Percentiles rank a stretch among this genome's conserved stretches.
phyloP scores from a whole-genome alignment of 805 yeast species.

The Kodamaea jinghongensis region DNA sequence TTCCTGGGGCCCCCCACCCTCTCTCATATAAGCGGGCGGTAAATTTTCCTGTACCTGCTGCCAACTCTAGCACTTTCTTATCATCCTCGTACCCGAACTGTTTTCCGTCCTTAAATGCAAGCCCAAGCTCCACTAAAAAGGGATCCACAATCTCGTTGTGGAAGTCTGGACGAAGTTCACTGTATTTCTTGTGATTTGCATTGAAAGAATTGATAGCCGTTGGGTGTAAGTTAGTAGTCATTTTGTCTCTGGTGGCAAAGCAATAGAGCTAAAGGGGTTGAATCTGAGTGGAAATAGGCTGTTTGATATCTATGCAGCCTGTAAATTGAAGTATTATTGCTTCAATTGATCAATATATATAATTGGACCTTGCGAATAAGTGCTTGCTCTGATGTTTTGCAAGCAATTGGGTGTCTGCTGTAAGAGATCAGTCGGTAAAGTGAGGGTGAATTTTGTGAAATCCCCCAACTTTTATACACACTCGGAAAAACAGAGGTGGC shows the following conservation, averaged over 20 bases:
- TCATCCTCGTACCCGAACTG: slow-evolving; percentile 15
- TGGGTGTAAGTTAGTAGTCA: slow-evolving; percentile 20
- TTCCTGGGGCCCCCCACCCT: slow-evolving; percentile 28
- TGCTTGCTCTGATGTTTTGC: no score
- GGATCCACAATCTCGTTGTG: slow-evolving; percentile 37
- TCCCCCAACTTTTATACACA: no score
- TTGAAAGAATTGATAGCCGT: slow-evolving; percentile 50
- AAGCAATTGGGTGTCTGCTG: no score
- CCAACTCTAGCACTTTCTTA: slow-evolving; percentile 46
- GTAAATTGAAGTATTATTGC: no score
- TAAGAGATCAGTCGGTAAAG: no score
- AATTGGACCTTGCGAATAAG: no score
- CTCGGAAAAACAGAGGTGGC: no score
- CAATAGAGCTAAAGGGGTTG: no score
- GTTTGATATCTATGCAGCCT: no score
- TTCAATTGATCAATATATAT: no score
- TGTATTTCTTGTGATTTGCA: slow-evolving; percentile 51
- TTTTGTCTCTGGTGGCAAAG: neutral
- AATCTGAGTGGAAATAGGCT: no score
- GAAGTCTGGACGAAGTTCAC: slow-evolving; percentile 52
- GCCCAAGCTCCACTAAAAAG: slow-evolving; percentile 38
- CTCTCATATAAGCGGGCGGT: slow-evolving; percentile 41
- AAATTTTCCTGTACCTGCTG: slow-evolving; percentile 66
- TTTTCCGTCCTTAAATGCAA: slow-evolving; percentile 18
- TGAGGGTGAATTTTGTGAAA: no score